Base-by-base conservation (phyloP, 169 alveolate species). In the Amoebophrya sp. region DNA sequence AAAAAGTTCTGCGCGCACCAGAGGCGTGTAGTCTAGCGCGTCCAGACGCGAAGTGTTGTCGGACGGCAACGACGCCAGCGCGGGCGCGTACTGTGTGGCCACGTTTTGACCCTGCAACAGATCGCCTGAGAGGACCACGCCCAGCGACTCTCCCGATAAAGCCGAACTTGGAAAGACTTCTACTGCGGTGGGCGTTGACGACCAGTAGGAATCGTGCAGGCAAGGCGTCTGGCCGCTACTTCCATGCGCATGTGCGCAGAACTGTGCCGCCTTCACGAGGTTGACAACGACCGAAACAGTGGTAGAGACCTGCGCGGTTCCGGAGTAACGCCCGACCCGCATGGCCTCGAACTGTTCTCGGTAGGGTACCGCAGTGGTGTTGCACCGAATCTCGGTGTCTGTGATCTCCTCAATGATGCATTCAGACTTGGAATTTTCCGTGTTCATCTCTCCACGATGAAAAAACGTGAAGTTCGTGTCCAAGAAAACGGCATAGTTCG, bases 291-390 rank as follows among this genome's bases (percentile, higher is more conserved):
- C 83, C 26, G 18, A 26, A 10, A 36, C 83, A 29, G 18, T 36
- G 83, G 83, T 65, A 10, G 83, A 26, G 2, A 65, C 33, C 33
- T 29, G 18, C 83, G 83, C 83, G 38, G 2, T 10, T 0, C 83
- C 83, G 83, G 38, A 26, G 83, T 65, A 65, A 6, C 83, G 83
- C 33, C 83, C 83, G 36, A 65, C 83, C 33, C 83, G 83, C 83
- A 65, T 65, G 12, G 83, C 83, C 26, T 65, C 83, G 83, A 65
- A 65, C 83, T 18, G 83, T 36, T 65, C 83, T 10, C 18, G 26
- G 83, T 65, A 65, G 2, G 83, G 83, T 26, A 65, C 83, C 3
- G 83, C 83, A 6, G 83, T 65, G 3, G 83, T 65, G 26, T 65
- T 65, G 83, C 83, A 65, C 33, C 33, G 12, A 36, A 65, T 65